These are phyloP conservation scores for Alternaria postmessia DNA, from an alignment of 2,329 filamentous ascomycete genomes.

Conservation along the genomic window DNA sequence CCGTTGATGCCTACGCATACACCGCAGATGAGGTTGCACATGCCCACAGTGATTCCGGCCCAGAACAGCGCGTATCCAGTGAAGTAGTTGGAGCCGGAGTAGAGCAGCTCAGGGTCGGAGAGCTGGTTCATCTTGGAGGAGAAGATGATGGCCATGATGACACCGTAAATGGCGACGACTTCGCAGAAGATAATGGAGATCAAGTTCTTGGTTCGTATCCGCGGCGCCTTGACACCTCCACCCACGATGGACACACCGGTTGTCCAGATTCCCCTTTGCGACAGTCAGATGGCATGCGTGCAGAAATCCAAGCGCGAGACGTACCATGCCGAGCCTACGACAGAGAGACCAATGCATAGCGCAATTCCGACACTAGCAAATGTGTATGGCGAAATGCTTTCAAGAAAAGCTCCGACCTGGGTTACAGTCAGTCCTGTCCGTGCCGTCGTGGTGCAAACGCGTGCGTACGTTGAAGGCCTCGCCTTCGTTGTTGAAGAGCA, in stretches of 20 bases:
- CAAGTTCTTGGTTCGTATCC: conserved; percentile 98
- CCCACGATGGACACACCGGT: conserved; percentile 97
- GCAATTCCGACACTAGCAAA: conserved; percentile 92
- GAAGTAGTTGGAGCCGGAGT: conserved; percentile 84
- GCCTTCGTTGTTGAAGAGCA: conserved; percentile 97
- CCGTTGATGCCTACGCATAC: conserved; percentile 98
- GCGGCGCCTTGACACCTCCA: conserved; percentile 93
- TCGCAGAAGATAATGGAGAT: conserved; percentile 99
- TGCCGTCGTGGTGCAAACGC: conserved; percentile 33
- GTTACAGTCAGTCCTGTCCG: conserved; percentile 16
- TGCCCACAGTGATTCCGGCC: conserved; percentile 90
- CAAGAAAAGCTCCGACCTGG: conserved; percentile 90
- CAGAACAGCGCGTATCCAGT: conserved; percentile 97
- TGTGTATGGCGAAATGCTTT: conserved; percentile 90
- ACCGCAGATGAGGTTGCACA: conserved; percentile 96
- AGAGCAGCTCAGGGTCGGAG: conserved; percentile 70
- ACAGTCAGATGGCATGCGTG: conserved; percentile 22
- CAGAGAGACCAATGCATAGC: conserved; percentile 93
- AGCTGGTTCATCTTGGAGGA: conserved; percentile 82
- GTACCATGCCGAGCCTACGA: conserved; percentile 97
- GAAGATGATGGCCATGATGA: conserved; percentile 99
- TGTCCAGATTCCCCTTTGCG: conserved; percentile 92
- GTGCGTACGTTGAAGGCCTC: conserved; percentile 89
- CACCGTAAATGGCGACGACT: conserved; percentile 99
- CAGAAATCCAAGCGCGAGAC: conserved; percentile 28